phyloP scores from a whole-genome alignment of 192 early-diverging fungal genomes.

The Helicostylum pulchrum region DNA sequence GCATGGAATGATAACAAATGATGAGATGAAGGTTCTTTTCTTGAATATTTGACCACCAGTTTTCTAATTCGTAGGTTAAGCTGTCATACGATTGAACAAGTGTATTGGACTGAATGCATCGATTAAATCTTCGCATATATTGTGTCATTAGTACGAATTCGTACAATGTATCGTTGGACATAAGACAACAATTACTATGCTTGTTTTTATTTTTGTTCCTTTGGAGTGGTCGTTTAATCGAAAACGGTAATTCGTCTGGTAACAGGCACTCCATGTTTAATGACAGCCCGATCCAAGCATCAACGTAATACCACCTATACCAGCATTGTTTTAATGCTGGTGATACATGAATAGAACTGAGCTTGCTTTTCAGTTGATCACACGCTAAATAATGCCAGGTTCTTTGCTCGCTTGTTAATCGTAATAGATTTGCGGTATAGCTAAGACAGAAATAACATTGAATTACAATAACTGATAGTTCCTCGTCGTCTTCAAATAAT shows the following conservation, averaged over 20 bases:
- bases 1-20: conserved; percentile 30
- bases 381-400: conserved; percentile 28
- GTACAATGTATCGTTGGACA: neutral
- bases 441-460: conserved; percentile 29
- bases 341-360: neutral
- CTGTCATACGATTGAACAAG: neutral
- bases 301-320: conserved; percentile 33
- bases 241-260: neutral
- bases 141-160: conserved; percentile 15
- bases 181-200: neutral
- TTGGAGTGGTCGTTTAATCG: neutral
- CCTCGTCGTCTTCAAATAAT: conserved; percentile 21
- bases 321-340: conserved; percentile 6
- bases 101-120: neutral
- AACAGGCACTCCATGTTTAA: conserved; percentile 16
- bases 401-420: conserved; percentile 24
- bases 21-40: conserved; percentile 10
- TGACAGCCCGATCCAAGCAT: conserved; percentile 27
- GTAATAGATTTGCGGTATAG: conserved; percentile 27
- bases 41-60: conserved; percentile 8
- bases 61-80: neutral
- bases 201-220: neutral
- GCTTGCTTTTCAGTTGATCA: conserved; percentile 9
- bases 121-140: conserved; percentile 22
- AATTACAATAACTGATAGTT: neutral